Evolutionary conservation across 108 stramenopile genomes (phyloP).

Genomic region (Pseudonitzschia multistriata): DNA sequence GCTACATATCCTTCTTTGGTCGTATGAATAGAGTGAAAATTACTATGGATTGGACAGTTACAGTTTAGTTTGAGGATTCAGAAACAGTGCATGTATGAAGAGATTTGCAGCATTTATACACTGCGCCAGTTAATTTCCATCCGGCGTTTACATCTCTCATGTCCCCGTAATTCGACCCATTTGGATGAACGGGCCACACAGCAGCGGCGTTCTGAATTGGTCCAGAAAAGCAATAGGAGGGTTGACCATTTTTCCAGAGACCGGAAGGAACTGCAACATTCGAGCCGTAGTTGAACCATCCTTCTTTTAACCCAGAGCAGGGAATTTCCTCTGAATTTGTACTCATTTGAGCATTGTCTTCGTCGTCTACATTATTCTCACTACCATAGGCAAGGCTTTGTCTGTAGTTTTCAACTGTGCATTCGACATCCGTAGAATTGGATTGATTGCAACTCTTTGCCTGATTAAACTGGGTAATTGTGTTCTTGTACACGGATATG

Average conservation of each 20-base stretch:
- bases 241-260: slow-evolving; percentile 1
- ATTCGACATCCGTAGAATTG: not conserved
- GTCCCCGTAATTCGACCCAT: slow-evolving; percentile 11
- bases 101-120: slow-evolving; percentile 11
- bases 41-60: too few species aligned
- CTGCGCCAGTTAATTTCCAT: slow-evolving; percentile 7
- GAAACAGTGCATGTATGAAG: slow-evolving; percentile 2
- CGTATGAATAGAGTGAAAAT: too few species aligned
- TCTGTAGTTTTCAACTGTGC: not conserved
- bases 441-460: not conserved
- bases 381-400: slow-evolving; percentile 3
- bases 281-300: slow-evolving; percentile 10
- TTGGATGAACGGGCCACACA: slow-evolving; percentile 11
- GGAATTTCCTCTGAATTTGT: not conserved
- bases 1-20: too few species aligned
- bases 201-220: slow-evolving; percentile 16
- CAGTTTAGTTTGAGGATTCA: not conserved
- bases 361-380: not conserved
- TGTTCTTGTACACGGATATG: slow-evolving; percentile 1
- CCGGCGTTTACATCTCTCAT: slow-evolving; percentile 15
- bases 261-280: not conserved
- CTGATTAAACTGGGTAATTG: not conserved
- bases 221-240: slow-evolving; percentile 6
- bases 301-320: slow-evolving; percentile 5
- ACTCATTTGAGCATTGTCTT: not conserved